These are phyloP conservation scores for Areca catechu DNA, from an alignment of 176 grass and related monocot species.

Conservation along the genomic window DNA sequence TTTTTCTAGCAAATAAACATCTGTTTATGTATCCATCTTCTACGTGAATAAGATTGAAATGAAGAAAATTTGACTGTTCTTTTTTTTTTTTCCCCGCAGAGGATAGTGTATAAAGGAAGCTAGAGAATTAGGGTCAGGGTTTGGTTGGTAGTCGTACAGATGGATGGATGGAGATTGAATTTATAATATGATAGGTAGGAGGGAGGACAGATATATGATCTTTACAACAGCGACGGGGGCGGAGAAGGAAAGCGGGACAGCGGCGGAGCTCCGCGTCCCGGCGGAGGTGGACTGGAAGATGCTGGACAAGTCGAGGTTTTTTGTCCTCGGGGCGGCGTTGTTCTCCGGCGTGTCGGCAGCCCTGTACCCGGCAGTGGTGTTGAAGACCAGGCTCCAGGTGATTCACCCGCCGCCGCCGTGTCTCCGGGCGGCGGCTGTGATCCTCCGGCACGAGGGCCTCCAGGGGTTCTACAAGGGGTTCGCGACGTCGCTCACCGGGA, in stretches of 20 bases:
- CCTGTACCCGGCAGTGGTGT: slow-evolving; percentile 83
- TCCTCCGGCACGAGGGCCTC: slow-evolving; percentile 63
- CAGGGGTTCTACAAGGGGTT: slow-evolving; percentile 89
- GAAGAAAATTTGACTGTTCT: too few relatives aligned
- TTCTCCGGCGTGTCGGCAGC: slow-evolving; percentile 92
- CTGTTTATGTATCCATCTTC: too few relatives aligned
- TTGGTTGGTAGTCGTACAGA: background rate
- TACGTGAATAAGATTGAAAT: too few relatives aligned
- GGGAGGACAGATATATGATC: slow-evolving; percentile 37
- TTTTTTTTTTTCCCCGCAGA: too few relatives aligned
- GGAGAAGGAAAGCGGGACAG: slow-evolving; percentile 22
- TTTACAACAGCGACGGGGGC: slow-evolving; percentile 26
- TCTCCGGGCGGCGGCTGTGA: slow-evolving; percentile 23
- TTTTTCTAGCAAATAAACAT: too few relatives aligned
- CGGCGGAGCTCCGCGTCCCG: slow-evolving; percentile 32
- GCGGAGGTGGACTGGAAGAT: slow-evolving; percentile 99
- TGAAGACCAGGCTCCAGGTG: slow-evolving; percentile 90
- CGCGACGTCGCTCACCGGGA: slow-evolving; percentile 81
- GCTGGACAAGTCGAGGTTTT: slow-evolving; percentile 97
- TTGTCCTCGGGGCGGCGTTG: slow-evolving; percentile 72
- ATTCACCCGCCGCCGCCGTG: slow-evolving; percentile 36
- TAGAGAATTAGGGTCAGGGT: slow-evolving; percentile 2
- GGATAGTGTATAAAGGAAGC: background rate
- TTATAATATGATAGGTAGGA: slow-evolving; percentile 2
- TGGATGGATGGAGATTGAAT: slow-evolving; percentile 10